phyloP scores from a whole-genome alignment of 345 rosid genomes.

The Eucalyptus grandis region DNA sequence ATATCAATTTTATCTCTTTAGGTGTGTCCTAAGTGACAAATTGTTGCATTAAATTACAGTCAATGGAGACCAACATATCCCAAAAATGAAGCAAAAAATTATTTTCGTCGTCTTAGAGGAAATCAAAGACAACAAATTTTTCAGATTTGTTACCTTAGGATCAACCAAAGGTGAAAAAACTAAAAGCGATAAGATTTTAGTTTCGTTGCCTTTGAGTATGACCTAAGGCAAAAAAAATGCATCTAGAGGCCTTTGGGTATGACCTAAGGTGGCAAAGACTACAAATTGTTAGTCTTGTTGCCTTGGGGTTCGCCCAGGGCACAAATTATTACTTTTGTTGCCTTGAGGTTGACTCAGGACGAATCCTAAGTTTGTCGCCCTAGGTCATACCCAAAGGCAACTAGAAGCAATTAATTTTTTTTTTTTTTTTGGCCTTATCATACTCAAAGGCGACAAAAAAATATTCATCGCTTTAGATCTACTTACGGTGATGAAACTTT shows the following conservation, averaged over 20 bases:
- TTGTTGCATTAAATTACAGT: not conserved
- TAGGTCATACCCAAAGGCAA: not conserved
- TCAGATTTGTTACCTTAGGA: not conserved
- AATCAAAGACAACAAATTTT: not conserved
- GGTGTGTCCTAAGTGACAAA: not conserved
- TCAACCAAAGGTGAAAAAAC: not conserved
- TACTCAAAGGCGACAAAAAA: not conserved
- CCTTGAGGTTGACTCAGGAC: not conserved
- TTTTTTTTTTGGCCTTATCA: not conserved
- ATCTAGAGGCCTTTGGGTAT: not conserved
- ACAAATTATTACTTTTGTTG: not conserved
- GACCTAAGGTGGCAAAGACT: not conserved
- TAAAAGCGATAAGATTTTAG: not conserved
- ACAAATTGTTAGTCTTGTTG: not conserved
- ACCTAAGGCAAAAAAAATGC: not conserved
- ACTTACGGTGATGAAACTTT: not conserved
- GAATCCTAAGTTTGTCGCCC: not conserved
- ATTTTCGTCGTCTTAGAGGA: not conserved
- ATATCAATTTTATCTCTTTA: not conserved
- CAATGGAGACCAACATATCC: not conserved
- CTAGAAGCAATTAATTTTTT: not conserved
- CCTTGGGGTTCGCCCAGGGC: not conserved
- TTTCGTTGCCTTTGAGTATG: not conserved
- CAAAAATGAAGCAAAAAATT: not conserved
- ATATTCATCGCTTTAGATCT: not conserved